Evolutionary conservation across 1,284 basidiomycete genomes (phyloP), one percentile per base, ranked within the genome.

Genomic region (Leccinum pachyderme): DNA sequence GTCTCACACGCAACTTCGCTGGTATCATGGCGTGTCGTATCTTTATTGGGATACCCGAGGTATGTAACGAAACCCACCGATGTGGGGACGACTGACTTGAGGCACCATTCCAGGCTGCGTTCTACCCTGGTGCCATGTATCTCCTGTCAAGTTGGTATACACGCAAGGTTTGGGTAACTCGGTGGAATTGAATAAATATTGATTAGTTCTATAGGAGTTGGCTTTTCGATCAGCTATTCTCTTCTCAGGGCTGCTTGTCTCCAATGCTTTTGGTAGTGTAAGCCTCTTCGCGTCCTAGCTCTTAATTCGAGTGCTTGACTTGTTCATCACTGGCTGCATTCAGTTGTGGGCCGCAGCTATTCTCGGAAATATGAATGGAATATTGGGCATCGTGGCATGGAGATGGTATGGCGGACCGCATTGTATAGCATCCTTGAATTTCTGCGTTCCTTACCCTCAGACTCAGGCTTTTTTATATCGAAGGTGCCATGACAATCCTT

Each of bases 191-290:
- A 1, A 13, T 11, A 24, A 15, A 22, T 22, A 8, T 8, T 31
- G 12, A 47, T 44, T 18, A 5, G 28, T n/a, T 37, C 3, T n/a
- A 9, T 53, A 86, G 83, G 84, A 87, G 69, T 71, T 89, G 3
- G 83, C 83, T 0, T 79, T 90, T 55, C 81, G 90, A 44, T 82
- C 84, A 28, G 85, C 87, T 0, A 74, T 90, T 49, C 75, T 93
- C 1, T 90, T 83, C 65, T 78, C 77, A 24, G 88, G 89, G 11
- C 65, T 84, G 3, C 70, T 91, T 15, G 79, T 91, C 52, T 86
- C 86, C 2, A 91, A 90, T 67, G 89, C 89, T 3, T 91, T 92
- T 65, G 87, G 89, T 27, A 76, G 80, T 54, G 84, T 86, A 53
- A 65, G 82, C 63, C 28, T 27, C n/a, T 63, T 29, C 25, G 35